Evolutionary conservation across 164 flowering plant species (phyloP).

Genomic region (Buxus sempervirens): DNA sequence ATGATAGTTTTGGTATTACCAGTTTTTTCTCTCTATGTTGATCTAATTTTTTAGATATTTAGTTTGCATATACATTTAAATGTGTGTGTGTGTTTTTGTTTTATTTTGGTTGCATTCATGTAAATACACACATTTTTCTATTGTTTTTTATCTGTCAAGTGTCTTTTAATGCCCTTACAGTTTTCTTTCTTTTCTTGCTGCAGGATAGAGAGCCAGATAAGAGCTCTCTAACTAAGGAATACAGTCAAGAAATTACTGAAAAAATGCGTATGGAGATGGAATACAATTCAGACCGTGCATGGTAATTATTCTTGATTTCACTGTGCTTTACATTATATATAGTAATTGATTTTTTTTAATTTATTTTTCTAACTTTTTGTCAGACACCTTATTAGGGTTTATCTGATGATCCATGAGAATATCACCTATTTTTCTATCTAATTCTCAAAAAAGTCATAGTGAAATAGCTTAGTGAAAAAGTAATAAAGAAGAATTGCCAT

Average conservation of each 20-base stretch:
- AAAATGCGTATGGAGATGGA: constrained; percentile 90
- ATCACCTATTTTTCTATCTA: neutral
- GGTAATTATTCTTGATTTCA: constrained; percentile 42
- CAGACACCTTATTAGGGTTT: neutral
- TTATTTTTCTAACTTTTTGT: too few species aligned
- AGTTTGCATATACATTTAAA: neutral
- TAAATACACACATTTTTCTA: too few species aligned
- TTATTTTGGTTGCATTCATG: neutral
- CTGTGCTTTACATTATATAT: neutral
- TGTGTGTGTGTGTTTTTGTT: neutral
- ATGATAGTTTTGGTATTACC: neutral
- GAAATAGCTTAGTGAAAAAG: too few species aligned
- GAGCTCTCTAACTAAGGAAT: constrained; percentile 27
- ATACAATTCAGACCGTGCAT: constrained; percentile 87
- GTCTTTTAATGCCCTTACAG: neutral
- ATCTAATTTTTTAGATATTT: too few species aligned
- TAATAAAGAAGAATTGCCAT: too few species aligned
- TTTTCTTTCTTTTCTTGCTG: constrained; percentile 1
- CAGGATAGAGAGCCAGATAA: constrained; percentile 46
- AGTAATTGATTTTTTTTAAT: neutral
- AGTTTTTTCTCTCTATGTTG: too few species aligned
- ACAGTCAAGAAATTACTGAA: constrained; percentile 60
- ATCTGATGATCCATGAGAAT: neutral
- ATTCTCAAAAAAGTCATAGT: too few species aligned
- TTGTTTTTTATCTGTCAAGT: neutral